phyloP scores from a whole-genome alignment of 225 moss, liverwort and hornwort genomes.

The Rhytidiadelphus loreus region DNA sequence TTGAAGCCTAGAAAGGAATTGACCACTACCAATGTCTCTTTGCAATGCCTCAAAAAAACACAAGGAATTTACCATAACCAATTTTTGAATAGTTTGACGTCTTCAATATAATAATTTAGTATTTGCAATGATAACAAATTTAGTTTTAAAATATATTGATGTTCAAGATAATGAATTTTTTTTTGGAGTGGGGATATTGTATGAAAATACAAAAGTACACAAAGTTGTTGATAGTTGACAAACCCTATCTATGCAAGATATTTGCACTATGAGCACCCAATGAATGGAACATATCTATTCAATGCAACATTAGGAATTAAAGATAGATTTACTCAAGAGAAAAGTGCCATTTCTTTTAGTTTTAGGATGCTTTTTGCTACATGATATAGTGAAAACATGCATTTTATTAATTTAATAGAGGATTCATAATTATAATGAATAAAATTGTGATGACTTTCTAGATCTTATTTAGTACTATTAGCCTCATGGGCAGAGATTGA shows the following conservation, averaged over 20 bases:
- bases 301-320: not conserved
- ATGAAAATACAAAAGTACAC: not conserved
- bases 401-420: not conserved
- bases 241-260: not conserved
- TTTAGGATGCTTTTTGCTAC: not conserved
- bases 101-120: too few species aligned
- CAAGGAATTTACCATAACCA: not conserved
- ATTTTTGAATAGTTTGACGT: not conserved
- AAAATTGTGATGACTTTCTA: not conserved
- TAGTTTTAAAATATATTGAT: not conserved
- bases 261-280: too few species aligned
- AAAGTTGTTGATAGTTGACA: not conserved
- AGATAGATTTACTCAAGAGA: not conserved
- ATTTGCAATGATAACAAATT: too few species aligned
- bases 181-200: fast-evolving
- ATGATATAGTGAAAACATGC: not conserved
- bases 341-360: too few species aligned
- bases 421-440: not conserved
- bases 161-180: not conserved
- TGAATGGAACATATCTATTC: not conserved
- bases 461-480: slow-evolving; percentile 39
- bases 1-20: not conserved
- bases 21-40: fast-evolving
- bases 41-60: not conserved
- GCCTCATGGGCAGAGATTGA: slow-evolving; percentile 19